Conservation (phyloP, 2,329 filamentous ascomycete species). For the Stachybotrys elegans region DNA sequence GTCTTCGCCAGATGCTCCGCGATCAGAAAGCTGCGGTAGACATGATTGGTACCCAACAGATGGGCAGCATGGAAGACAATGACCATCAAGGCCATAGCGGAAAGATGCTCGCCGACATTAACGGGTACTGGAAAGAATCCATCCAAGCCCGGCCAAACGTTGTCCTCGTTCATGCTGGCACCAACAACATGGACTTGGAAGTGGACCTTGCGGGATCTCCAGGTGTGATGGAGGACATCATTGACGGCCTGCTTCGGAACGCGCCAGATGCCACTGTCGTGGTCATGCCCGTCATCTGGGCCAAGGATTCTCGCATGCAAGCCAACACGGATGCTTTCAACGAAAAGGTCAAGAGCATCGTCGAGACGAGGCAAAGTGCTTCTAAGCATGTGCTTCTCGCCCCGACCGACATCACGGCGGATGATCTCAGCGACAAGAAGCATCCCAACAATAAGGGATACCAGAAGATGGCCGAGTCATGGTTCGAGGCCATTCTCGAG, state of each 20-base stretch:
- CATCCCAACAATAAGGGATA: constrained; percentile 32
- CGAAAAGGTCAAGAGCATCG: constrained; percentile 21
- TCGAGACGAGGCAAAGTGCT: constrained; percentile 5
- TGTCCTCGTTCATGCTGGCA: constrained; percentile 17
- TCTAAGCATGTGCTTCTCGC: constrained; percentile 11
- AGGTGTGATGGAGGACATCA: constrained; percentile 10
- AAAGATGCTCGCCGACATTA: constrained; percentile 9
- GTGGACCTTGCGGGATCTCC: constrained; percentile 9
- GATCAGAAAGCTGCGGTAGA: constrained; percentile 4
- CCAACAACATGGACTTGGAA: constrained; percentile 15
- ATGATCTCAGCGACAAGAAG: constrained; percentile 27
- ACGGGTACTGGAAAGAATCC: constrained; percentile 5
- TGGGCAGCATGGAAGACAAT: constrained; percentile 10
- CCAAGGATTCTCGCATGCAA: constrained; percentile 15
- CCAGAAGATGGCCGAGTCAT: constrained; percentile 31
- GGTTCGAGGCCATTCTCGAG: constrained; percentile 22
- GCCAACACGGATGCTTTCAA: constrained; percentile 24
- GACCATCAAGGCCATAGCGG: constrained; percentile 13
- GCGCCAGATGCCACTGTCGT: constrained; percentile 12
- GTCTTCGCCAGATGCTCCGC: not conserved
- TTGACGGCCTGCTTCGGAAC: constrained; percentile 10
- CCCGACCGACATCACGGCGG: constrained; percentile 10
- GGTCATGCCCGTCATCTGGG: constrained; percentile 14
- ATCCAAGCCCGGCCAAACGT: constrained; percentile 13
- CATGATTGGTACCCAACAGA: constrained; percentile 9